These are phyloP conservation scores for Populus hybrid DNA, from an alignment of 441 rosid genomes.

Conservation along the genomic window DNA sequence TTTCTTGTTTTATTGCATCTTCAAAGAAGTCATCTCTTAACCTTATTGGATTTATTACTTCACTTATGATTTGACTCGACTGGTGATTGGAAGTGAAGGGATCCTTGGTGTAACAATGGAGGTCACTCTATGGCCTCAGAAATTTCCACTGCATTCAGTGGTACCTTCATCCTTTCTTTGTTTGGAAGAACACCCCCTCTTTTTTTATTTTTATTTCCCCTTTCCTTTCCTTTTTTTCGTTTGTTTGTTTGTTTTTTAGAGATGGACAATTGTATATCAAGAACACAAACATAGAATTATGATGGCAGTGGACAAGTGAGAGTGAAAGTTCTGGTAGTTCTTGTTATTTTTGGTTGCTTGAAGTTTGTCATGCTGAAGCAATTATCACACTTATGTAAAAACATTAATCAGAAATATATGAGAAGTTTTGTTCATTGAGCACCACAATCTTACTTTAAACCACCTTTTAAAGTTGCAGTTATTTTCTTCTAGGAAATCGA, in stretches of 20 bases:
- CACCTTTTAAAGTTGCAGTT: not conserved
- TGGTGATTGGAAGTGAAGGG: constrained; percentile 95
- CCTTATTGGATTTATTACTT: constrained; percentile 10
- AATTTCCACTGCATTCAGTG: constrained; percentile 86
- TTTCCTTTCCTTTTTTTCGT: not conserved
- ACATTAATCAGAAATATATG: too few species aligned
- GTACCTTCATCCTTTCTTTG: constrained; percentile 35
- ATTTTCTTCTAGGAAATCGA: not conserved
- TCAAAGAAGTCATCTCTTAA: not conserved
- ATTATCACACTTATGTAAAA: not conserved
- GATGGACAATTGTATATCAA: not conserved
- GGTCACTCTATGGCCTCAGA: constrained; percentile 86
- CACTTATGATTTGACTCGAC: constrained; percentile 88
- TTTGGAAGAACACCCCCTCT: constrained; percentile 3
- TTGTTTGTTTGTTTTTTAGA: not conserved
- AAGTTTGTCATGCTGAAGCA: not conserved
- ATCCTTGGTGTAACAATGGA: constrained; percentile 87
- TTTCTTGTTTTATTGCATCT: not conserved
- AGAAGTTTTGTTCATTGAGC: constrained; percentile 1
- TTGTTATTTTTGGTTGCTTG: not conserved
- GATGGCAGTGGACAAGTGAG: too few species aligned
- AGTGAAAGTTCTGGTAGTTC: not conserved
- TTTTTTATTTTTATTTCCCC: not conserved
- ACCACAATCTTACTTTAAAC: not conserved
- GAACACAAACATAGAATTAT: too few species aligned